A percentile compares a stretch with the other conserved stretches of the same genome.
Evolutionary conservation across 352 stramenopile genomes (phyloP).

Genomic region (Phytophthora europaea): DNA sequence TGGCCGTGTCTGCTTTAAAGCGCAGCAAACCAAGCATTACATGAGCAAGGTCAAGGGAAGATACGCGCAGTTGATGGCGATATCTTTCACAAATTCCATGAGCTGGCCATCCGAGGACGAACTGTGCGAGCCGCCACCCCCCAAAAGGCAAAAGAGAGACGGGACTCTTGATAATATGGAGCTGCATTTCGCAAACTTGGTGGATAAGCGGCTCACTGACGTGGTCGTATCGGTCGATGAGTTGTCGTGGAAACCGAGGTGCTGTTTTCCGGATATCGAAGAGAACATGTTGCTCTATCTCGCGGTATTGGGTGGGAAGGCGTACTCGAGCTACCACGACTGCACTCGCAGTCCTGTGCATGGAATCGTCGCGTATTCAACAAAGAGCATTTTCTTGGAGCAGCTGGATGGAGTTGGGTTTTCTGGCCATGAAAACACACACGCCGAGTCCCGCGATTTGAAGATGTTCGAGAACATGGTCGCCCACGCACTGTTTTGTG

Average conservation of each 20-base stretch:
- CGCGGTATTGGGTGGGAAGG: background rate
- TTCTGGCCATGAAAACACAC: background rate
- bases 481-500: background rate
- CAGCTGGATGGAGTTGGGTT: background rate
- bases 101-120: background rate
- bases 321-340: background rate
- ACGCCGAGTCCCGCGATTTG: background rate
- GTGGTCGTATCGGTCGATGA: conserved; percentile 4
- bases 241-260: background rate
- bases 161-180: conserved; percentile 1
- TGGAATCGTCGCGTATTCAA: background rate
- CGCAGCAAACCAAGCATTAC: background rate
- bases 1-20: background rate
- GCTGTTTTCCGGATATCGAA: background rate
- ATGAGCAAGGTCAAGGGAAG: background rate
- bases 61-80: background rate
- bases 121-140: background rate
- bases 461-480: background rate
- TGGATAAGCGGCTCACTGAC: conserved; percentile 7
- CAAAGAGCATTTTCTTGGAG: background rate
- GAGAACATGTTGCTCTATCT: background rate
- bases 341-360: too few species aligned
- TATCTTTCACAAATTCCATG: background rate
- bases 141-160: conserved; percentile 1
- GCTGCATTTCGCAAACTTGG: conserved; percentile 25